Evolutionary conservation across 306 rosid genomes (phyloP), one percentile per base, ranked within the genome.

Genomic region (Arachis stenosperma): DNA sequence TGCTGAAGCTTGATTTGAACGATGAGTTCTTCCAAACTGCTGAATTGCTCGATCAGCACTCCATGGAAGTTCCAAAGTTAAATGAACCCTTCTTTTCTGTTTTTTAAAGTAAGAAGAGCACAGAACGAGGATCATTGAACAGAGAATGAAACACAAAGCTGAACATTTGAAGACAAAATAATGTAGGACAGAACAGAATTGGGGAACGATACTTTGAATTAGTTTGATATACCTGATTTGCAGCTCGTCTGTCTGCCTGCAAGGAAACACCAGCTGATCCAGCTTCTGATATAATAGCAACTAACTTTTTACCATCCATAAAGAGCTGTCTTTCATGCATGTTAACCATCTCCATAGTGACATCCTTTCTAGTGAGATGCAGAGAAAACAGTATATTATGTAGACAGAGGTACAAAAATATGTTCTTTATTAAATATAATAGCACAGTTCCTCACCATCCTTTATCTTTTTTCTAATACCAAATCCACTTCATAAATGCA

Each of bases 31-130:
- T 88, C 99, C 99, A 78, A 94, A 94, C 83, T 94, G 99, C 82
- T 94, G 99, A 72, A 94, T 94, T 39, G 99, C 99, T 71, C 99
- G 85, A 78, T 94, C 99, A 73, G 99, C 99, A 87, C 99, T 94
- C 99, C 99, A 94, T 42, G 99, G 99, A 78, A 94, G 97, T 75
- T 94, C 99, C 50, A 94, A 83, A 65, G 99, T 94, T 67, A 94
- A 84, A 84, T 94, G 99, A 66, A 94, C 97, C 81, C 99, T 88
- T 86, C 99, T 87, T 87, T 80, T 94, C 99, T 94, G 89, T 71
- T 55, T 74, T 61, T 39, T 61, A 84, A 69, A 75, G 61, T 44
- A 70, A 36, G n/a, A 37, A 36, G 55, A 40, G 41, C 61, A 62
- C 71, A 69, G 44, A 27, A 66, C 43, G 55, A 67, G 44, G 64